phyloP scores from a whole-genome alignment of 2,329 filamentous ascomycete genomes.

The Akanthomyces dipterigenus region DNA sequence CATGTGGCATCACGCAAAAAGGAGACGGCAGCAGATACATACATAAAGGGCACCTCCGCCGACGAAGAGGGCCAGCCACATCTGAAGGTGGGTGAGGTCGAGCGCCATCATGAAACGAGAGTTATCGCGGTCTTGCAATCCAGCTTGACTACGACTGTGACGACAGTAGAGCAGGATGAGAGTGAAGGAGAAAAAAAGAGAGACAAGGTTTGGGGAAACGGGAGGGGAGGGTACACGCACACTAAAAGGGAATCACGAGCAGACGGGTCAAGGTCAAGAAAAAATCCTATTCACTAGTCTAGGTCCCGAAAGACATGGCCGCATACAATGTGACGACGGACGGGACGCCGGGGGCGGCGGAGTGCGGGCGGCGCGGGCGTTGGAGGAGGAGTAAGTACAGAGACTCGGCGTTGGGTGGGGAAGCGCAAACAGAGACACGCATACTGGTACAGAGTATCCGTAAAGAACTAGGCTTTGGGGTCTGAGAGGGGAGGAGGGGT shows the following conservation, averaged over 20 bases:
- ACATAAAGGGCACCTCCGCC: slow-evolving; percentile 35
- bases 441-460: no score
- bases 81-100: slow-evolving; percentile 28
- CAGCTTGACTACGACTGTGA: background rate
- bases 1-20: no score
- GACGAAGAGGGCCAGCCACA: slow-evolving; percentile 34
- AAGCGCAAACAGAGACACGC: no score
- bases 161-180: background rate
- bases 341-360: background rate
- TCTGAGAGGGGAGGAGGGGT: background rate
- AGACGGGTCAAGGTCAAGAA: background rate
- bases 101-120: slow-evolving; percentile 20
- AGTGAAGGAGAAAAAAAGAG: background rate
- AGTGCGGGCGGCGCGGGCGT: background rate
- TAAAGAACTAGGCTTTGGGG: background rate
- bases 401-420: background rate
- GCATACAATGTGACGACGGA: background rate
- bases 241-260: slow-evolving; percentile 5
- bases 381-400: background rate
- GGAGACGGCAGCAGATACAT: slow-evolving; percentile 18
- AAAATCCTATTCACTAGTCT: background rate
- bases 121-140: background rate
- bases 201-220: background rate
- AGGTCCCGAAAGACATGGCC: background rate
- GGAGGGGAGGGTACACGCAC: background rate